These are phyloP conservation scores for Xylaria nigripes DNA, from an alignment of 495 filamentous ascomycete genomes.

Conservation along the genomic window DNA sequence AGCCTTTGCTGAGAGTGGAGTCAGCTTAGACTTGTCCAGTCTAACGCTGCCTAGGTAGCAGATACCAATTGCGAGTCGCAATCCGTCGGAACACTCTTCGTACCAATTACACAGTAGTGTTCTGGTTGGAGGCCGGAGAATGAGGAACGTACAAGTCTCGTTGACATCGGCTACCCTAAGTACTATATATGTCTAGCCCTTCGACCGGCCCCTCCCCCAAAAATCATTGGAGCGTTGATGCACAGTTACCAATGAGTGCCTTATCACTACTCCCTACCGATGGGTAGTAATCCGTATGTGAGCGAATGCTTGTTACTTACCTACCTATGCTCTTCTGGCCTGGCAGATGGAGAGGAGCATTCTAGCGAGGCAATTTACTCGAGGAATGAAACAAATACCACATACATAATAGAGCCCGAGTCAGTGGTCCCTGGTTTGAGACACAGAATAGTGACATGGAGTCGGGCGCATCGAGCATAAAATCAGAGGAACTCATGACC, in stretches of 20 bases:
- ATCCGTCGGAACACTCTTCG: not conserved
- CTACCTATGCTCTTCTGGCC: not conserved
- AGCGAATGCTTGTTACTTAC: not conserved
- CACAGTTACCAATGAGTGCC: not conserved
- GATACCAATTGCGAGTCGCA: constrained; percentile 7
- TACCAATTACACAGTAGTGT: not conserved
- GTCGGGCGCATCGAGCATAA: constrained; percentile 2
- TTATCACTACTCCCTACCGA: not conserved
- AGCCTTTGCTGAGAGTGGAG: not conserved
- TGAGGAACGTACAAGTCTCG: not conserved
- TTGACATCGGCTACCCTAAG: not conserved
- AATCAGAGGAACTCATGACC: not conserved
- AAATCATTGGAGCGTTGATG: not conserved
- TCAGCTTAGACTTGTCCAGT: not conserved
- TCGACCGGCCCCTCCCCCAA: not conserved
- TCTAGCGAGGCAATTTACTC: constrained; percentile 4
- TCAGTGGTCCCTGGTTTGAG: constrained; percentile 7
- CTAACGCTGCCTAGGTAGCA: too few species aligned
- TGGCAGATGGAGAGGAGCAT: too few species aligned
- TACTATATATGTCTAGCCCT: not conserved
- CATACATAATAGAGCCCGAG: not conserved
- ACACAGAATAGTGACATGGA: constrained; percentile 3
- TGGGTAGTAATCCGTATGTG: not conserved
- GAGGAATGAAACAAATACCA: constrained; percentile 4
- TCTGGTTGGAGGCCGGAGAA: not conserved